Percentiles rank a stretch among this genome's conserved stretches.
These are phyloP conservation scores for Elongisporangium undulatum DNA, from an alignment of 352 stramenopile species.

Conservation along the genomic window DNA sequence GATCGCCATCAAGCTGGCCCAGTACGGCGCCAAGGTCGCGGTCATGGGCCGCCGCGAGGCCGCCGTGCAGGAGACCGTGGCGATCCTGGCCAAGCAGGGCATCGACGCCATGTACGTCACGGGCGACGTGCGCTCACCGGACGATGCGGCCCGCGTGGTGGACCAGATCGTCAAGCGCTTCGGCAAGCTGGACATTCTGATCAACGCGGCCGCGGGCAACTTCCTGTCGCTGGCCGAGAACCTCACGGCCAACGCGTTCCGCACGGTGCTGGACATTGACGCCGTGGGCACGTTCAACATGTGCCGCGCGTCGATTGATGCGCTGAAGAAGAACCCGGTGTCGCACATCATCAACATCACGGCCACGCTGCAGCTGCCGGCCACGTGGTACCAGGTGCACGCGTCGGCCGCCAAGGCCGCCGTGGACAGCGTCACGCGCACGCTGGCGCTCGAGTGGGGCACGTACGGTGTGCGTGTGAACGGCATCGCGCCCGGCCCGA, in stretches of 20 bases:
- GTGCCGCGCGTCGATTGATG: slow-evolving; percentile 82
- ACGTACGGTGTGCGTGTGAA: slow-evolving; percentile 92
- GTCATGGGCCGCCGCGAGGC: slow-evolving; percentile 91
- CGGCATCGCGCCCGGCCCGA: slow-evolving; percentile 94
- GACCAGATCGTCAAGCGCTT: slow-evolving; percentile 69
- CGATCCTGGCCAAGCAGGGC: slow-evolving; percentile 37
- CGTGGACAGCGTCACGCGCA: slow-evolving; percentile 93
- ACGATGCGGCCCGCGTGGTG: slow-evolving; percentile 76
- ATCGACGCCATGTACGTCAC: slow-evolving; percentile 44
- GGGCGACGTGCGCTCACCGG: slow-evolving; percentile 86
- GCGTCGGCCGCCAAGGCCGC: slow-evolving; percentile 94
- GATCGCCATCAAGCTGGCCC: slow-evolving; percentile 88
- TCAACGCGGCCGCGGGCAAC: slow-evolving; percentile 94
- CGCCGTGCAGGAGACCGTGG: slow-evolving; percentile 87
- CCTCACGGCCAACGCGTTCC: slow-evolving; percentile 92
- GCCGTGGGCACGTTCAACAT: slow-evolving; percentile 96
- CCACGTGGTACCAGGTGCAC: slow-evolving; percentile 94
- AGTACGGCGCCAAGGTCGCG: slow-evolving; percentile 90
- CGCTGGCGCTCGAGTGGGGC: slow-evolving; percentile 95
- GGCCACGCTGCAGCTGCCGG: slow-evolving; percentile 89
- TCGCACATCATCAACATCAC: slow-evolving; percentile 95
- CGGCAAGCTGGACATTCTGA: slow-evolving; percentile 89
- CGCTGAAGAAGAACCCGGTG: slow-evolving; percentile 64
- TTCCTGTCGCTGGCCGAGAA: slow-evolving; percentile 88
- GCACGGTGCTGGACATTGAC: slow-evolving; percentile 97